Base-by-base conservation (phyloP, 2,329 filamentous ascomycete genomes). In the Penicillium sumatraense region DNA sequence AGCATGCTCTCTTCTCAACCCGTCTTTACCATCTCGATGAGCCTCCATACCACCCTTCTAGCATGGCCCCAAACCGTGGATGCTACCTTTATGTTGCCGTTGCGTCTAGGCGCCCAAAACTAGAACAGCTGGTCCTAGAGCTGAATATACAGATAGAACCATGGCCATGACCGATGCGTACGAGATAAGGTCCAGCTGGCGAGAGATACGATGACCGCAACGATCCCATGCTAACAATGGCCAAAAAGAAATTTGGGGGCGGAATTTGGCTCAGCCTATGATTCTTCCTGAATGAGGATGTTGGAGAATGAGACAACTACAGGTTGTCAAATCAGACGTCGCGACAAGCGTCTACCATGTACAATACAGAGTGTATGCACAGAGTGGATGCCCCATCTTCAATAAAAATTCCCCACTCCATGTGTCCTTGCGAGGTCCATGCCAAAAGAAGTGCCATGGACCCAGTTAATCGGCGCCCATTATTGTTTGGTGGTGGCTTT, bases 81-180 rank as follows among this genome's bases (percentile, higher is more conserved):
- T 60, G 21, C 55, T 60, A 60, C 58, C 58, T 38, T 55, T 53
- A 57, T 53, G 58, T 47, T 46, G 55, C 52, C 49, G 52, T 60
- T 55, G 45, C 57, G 41, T 51, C 49, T n/a, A 49, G 57, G 50
- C 51, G 49, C 26, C 54, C 54, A 49, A 26, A 45, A 46, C 21
- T 7, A 31, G 42, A 46, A 20, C 24, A 24, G 49, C 38, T 51
- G 49, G 29, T 26, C 14, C n/a, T 51, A 11, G 38, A 35, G n/a
- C 23, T 40, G 45, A 31, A 40, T 26, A 11, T 21, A 31, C 36
- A 8, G 6, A 13, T 41, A 23, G 38, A 41, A 24, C 33, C 33
- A 18, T 36, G 33, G 36, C 20, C 16, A 11, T 24, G 38, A 3
- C 16, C 23, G 38, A 41, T 41, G 18, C n/a, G 33, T 36, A 38